These are phyloP conservation scores for Aspergillus melleus DNA, from an alignment of 2,329 filamentous ascomycete species.

Conservation along the genomic window DNA sequence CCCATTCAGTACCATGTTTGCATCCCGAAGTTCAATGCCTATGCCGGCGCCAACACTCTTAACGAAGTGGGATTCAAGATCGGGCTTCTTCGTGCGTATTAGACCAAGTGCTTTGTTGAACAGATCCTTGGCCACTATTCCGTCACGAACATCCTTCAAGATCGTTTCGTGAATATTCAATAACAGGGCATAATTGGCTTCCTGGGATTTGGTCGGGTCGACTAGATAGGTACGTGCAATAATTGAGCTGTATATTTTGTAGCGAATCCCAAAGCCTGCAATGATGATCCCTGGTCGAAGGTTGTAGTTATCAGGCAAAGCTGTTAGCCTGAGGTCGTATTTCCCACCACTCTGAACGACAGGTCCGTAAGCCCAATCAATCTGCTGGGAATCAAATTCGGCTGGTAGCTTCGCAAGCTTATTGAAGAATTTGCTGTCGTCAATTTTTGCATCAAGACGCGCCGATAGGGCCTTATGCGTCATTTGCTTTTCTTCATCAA, in stretches of 20 bases:
- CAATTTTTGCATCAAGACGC: constrained; percentile 87
- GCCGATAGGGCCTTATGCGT: constrained; percentile 83
- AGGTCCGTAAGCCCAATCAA: constrained; percentile 92
- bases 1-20: constrained; percentile 77
- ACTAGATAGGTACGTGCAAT: constrained; percentile 94
- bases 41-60: constrained; percentile 92
- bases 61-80: constrained; percentile 90
- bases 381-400: constrained; percentile 82
- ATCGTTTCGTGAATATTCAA: constrained; percentile 83
- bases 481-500: constrained; percentile 96
- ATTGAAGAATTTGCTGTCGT: constrained; percentile 92
- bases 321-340: constrained; percentile 82
- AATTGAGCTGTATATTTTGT: constrained; percentile 92
- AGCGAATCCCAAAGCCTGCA: constrained; percentile 85
- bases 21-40: constrained; percentile 86
- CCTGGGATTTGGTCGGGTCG: constrained; percentile 94
- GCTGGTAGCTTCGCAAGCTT: constrained; percentile 75
- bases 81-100: constrained; percentile 87
- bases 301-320: constrained; percentile 76
- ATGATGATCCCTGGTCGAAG: constrained; percentile 93
- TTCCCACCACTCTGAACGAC: constrained; percentile 93
- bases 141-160: constrained; percentile 86
- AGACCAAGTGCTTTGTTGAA: constrained; percentile 82
- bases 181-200: constrained; percentile 89
- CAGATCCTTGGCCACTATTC: constrained; percentile 81